A percentile compares a stretch with the other conserved stretches of the same genome.
phyloP scores from a whole-genome alignment of 1,139 yeast genomes.

The Arxiozyma bovina region DNA sequence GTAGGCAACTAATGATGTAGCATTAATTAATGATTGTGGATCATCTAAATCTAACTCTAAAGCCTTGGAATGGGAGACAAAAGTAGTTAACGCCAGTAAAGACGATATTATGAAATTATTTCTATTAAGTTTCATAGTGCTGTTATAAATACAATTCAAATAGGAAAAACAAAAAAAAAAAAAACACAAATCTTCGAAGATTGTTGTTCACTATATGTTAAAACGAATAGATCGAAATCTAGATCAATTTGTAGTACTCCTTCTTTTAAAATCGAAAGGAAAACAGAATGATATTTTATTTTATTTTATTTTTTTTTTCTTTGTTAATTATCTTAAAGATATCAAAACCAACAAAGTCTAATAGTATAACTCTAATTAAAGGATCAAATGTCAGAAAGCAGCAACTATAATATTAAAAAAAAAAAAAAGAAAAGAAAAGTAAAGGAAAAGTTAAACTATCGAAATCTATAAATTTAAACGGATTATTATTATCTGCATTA shows the following conservation, averaged over 20 bases:
- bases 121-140: neutral
- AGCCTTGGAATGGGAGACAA: conserved; percentile 11
- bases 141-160: neutral
- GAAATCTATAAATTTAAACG: neutral
- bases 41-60: conserved; percentile 34
- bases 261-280: neutral
- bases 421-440: neutral
- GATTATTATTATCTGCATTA: neutral
- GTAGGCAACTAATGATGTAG: conserved; percentile 50
- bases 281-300: neutral
- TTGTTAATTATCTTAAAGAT: neutral
- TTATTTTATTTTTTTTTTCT: too few species aligned
- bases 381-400: neutral
- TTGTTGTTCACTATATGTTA: too few species aligned
- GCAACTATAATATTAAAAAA: neutral
- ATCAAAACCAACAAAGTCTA: neutral
- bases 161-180: neutral
- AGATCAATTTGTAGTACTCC: neutral
- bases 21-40: conserved; percentile 37
- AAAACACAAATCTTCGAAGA: neutral
- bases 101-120: conserved; percentile 2
- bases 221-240: neutral
- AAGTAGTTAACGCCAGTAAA: conserved; percentile 1
- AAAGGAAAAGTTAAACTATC: neutral
- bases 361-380: neutral